phyloP scores from a whole-genome alignment of 2,329 filamentous ascomycete species.

The Arthrobotrys megalospora region DNA sequence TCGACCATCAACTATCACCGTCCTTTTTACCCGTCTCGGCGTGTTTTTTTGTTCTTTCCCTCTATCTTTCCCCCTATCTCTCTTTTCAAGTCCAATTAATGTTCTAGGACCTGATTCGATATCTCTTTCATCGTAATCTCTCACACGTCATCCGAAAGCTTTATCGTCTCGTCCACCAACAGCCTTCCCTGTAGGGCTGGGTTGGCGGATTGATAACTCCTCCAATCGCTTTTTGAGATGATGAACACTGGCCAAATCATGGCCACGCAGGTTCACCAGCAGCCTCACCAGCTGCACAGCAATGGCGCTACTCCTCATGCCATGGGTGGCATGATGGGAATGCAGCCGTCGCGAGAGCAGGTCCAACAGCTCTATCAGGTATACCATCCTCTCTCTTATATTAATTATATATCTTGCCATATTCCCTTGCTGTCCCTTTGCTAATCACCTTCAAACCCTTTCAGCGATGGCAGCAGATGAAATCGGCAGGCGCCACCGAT shows the following conservation, averaged over 20 bases:
- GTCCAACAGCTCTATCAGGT: constrained; percentile 51
- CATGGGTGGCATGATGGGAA: constrained; percentile 27
- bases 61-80: no score
- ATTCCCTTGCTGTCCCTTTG: not conserved
- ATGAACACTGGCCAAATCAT: constrained; percentile 59
- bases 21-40: not conserved
- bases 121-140: not conserved
- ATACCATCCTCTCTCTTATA: constrained; percentile 7
- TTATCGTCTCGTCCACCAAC: not conserved
- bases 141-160: constrained; percentile 4
- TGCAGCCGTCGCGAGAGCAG: constrained; percentile 54
- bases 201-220: not conserved
- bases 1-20: not conserved
- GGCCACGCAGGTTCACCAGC: constrained; percentile 52
- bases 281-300: constrained; percentile 54
- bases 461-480: constrained; percentile 92
- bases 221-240: constrained; percentile 31
- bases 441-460: not conserved
- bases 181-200: no score
- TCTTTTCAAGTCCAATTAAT: constrained; percentile 8
- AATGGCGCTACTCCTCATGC: constrained; percentile 40
- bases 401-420: not conserved
- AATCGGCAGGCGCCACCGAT: constrained; percentile 82
- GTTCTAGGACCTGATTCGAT: not conserved
- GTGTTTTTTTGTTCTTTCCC: not conserved